phyloP scores from a whole-genome alignment of 352 stramenopile genomes.

The Albugo candida region DNA sequence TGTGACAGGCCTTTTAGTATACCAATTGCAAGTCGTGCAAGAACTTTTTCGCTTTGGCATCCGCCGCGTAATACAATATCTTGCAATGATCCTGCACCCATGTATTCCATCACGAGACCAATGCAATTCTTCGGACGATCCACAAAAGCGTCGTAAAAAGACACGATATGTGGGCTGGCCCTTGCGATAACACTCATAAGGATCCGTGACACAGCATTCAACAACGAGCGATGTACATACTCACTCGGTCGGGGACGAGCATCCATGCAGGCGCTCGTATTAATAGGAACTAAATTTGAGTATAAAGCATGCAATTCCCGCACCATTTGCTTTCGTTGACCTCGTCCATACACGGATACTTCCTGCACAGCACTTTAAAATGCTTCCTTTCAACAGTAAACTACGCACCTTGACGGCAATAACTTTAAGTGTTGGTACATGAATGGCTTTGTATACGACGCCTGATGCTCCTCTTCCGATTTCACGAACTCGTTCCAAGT shows the following conservation, averaged over 20 bases:
- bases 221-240: too few species aligned
- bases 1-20: slow-evolving; percentile 66
- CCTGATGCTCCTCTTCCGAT: slow-evolving; percentile 64
- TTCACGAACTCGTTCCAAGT: slow-evolving; percentile 59
- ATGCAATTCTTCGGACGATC: slow-evolving; percentile 77
- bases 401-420: slow-evolving; percentile 69
- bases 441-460: slow-evolving; percentile 79
- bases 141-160: slow-evolving; percentile 85
- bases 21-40: slow-evolving; percentile 45
- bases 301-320: slow-evolving; percentile 79
- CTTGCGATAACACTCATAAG: slow-evolving; percentile 8
- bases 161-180: slow-evolving; percentile 77
- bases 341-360: slow-evolving; percentile 65
- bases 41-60: slow-evolving; percentile 64
- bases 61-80: slow-evolving; percentile 73
- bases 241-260: too few species aligned
- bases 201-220: too few species aligned
- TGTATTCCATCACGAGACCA: slow-evolving; percentile 86
- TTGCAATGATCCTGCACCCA: slow-evolving; percentile 80
- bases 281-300: slow-evolving; percentile 71
- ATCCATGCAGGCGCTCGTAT: not conserved
- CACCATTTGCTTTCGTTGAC: slow-evolving; percentile 78
- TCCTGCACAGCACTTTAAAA: slow-evolving; percentile 17
- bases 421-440: slow-evolving; percentile 79
- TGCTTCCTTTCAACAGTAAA: not conserved